Percentiles rank a stretch among this genome's conserved stretches.
Conservation (phyloP, 1,284 basidiomycete genomes). For the Sanguinoderma infundibulare region DNA sequence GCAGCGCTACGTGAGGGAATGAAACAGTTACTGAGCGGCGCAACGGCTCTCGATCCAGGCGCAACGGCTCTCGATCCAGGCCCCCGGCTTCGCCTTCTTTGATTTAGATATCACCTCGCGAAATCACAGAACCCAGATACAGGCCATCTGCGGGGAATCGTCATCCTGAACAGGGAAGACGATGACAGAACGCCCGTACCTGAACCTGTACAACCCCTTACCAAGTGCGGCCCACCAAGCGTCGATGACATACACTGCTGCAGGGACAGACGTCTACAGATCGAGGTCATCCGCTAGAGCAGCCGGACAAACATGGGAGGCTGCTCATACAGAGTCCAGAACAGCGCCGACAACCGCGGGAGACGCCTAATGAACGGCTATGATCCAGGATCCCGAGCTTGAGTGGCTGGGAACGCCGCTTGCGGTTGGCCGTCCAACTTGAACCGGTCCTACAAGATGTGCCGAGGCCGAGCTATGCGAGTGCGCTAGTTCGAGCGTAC, state of each 20-base stretch:
- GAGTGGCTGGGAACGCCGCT: neutral
- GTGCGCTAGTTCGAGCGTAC: neutral
- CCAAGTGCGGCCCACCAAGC: neutral
- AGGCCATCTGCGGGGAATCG: too few relatives aligned
- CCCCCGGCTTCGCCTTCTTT: too few relatives aligned
- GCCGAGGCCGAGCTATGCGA: neutral
- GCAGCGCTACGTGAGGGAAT: too few relatives aligned
- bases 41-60: too few relatives aligned
- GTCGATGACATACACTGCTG: neutral
- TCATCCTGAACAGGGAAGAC: too few relatives aligned
- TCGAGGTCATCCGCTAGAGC: conserved; percentile 3
- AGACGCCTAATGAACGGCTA: too few relatives aligned
- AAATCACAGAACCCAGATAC: too few relatives aligned
- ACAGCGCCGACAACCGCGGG: neutral
- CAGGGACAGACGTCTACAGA: neutral
- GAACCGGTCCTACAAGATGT: neutral
- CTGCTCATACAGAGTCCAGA: neutral
- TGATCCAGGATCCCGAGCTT: neutral
- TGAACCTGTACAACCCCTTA: neutral
- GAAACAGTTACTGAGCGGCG: too few relatives aligned
- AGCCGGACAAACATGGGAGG: neutral
- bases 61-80: too few relatives aligned
- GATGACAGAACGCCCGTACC: neutral
- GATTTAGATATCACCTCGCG: too few relatives aligned
- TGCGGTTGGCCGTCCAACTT: neutral